Conservation (phyloP, 768 basidiomycete genomes). For the Boletus sensibilis region DNA sequence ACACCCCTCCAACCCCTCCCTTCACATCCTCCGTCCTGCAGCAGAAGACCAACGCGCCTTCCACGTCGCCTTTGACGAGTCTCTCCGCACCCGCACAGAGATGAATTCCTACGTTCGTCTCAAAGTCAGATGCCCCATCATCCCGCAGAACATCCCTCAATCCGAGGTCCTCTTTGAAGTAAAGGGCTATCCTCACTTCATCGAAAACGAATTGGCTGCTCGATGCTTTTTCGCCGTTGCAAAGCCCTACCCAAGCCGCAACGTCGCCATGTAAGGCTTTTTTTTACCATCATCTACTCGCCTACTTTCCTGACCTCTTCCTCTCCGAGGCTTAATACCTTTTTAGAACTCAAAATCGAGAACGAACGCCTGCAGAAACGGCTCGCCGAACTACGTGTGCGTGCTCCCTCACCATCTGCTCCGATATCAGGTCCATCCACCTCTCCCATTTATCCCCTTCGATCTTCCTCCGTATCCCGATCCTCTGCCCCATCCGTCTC, state of each 20-base stretch:
- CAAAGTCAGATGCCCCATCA: constrained; percentile 43
- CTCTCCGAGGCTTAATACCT: constrained; percentile 59
- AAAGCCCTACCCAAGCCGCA: constrained; percentile 74
- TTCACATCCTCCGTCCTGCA: constrained; percentile 27
- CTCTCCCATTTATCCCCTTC: constrained; percentile 26
- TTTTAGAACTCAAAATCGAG: constrained; percentile 83
- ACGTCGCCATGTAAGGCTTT: constrained; percentile 58
- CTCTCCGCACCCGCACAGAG: constrained; percentile 48
- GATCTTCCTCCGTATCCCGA: constrained; percentile 30
- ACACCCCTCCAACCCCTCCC: background rate
- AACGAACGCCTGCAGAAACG: constrained; percentile 77
- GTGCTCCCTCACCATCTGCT: constrained; percentile 18
- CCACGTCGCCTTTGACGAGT: constrained; percentile 50
- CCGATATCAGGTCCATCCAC: constrained; percentile 14
- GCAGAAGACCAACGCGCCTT: constrained; percentile 56
- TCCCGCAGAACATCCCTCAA: constrained; percentile 24
- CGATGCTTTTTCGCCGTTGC: constrained; percentile 74
- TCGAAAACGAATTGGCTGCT: constrained; percentile 38
- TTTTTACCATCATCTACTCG: background rate
- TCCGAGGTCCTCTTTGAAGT: constrained; percentile 69
- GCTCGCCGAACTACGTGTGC: constrained; percentile 43
- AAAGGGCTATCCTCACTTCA: constrained; percentile 59
- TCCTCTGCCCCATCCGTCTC: constrained; percentile 20
- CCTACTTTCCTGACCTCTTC: background rate
- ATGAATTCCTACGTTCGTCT: constrained; percentile 62